These are phyloP conservation scores for Nicotiana sylvestris DNA, from an alignment of 257 asterid genomes.

Conservation along the genomic window DNA sequence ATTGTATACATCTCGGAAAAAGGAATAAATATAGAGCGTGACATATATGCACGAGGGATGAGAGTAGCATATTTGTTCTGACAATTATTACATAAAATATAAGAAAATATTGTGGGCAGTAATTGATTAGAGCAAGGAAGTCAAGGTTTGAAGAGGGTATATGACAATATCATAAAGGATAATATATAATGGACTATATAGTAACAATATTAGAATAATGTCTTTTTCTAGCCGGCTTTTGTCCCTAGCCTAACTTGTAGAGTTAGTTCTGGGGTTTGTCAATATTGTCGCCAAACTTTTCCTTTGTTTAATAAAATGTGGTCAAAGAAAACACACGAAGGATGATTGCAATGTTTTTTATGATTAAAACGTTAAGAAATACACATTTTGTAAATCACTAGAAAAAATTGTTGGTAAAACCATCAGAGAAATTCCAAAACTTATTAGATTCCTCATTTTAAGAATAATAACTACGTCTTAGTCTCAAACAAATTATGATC, in stretches of 20 bases:
- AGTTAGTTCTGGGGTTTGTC: background rate
- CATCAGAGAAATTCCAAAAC: background rate
- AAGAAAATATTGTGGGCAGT: background rate
- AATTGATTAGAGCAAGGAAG: background rate
- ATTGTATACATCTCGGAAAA: background rate
- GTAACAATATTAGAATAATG: conserved; percentile 5
- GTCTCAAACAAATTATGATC: too few relatives aligned
- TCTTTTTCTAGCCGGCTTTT: conserved; percentile 4
- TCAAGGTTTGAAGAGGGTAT: background rate
- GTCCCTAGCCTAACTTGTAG: background rate
- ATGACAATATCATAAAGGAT: background rate
- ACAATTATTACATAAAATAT: background rate
- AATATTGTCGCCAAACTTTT: background rate
- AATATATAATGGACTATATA: background rate
- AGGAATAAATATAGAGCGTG: background rate
- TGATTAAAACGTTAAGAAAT: background rate
- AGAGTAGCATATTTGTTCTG: background rate
- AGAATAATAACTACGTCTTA: too few relatives aligned
- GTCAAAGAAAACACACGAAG: background rate
- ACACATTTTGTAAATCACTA: background rate
- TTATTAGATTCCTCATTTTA: background rate
- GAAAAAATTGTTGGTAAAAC: background rate
- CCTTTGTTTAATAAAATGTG: background rate
- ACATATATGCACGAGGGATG: background rate
- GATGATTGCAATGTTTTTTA: background rate